These are phyloP conservation scores for Neonectria neomacrospora DNA, from an alignment of 2,329 filamentous ascomycete species.

Conservation along the genomic window DNA sequence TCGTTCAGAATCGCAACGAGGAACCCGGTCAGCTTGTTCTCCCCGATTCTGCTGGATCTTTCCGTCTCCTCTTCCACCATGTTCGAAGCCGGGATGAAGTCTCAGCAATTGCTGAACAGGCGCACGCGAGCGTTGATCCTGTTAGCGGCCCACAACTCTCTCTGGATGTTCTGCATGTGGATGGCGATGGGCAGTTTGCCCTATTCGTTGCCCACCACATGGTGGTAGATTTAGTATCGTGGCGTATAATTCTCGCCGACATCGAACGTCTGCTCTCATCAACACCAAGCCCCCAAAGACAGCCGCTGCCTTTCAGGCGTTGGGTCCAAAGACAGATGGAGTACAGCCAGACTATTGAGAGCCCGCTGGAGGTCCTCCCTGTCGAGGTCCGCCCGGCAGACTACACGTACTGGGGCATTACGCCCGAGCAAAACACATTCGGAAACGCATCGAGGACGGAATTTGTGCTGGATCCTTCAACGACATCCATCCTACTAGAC, in stretches of 20 bases:
- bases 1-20: not conserved
- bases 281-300: not conserved
- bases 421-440: not conserved
- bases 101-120: not conserved
- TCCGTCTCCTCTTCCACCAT: not conserved
- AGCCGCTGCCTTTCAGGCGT: not conserved
- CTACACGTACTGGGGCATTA: constrained; percentile 15
- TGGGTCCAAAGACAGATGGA: constrained; percentile 11
- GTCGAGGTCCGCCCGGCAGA: not conserved
- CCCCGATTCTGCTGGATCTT: not conserved
- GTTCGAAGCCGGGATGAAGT: not conserved
- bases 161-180: not conserved
- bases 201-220: constrained; percentile 23
- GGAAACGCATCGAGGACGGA: not conserved
- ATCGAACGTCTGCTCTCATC: constrained; percentile 17
- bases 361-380: not conserved
- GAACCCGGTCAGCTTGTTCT: not conserved
- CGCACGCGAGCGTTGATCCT: not conserved
- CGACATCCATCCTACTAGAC: constrained; percentile 13
- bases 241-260: constrained; percentile 29
- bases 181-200: not conserved
- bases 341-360: not conserved
- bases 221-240: constrained; percentile 33
- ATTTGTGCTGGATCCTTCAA: constrained; percentile 17
- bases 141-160: not conserved